Evolutionary conservation across 148 eudicot genomes (phyloP).

Genomic region (Suaeda aralocaspica): DNA sequence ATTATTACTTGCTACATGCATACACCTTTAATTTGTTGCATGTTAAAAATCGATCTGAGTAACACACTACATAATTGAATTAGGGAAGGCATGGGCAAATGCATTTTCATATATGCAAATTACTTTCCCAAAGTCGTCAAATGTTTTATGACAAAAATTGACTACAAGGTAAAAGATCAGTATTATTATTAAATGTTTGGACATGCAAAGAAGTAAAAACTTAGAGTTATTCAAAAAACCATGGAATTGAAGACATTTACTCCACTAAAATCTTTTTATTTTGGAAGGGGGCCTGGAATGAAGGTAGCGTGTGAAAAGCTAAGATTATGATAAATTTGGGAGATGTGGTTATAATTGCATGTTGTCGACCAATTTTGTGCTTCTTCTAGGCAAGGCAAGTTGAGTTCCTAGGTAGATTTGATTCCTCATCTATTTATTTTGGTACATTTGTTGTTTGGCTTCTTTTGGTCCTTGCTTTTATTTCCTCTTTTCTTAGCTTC

Average conservation of each 20-base stretch:
- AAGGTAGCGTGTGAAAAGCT: constrained; percentile 19
- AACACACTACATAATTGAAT: no score
- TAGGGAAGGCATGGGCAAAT: no score
- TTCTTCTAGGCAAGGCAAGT: constrained; percentile 20
- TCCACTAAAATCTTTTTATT: no score
- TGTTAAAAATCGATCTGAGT: no score
- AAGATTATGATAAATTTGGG: neutral
- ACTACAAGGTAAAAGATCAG: neutral
- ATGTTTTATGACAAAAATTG: neutral
- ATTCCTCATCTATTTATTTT: constrained; percentile 19
- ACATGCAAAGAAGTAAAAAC: constrained; percentile 10
- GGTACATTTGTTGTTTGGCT: constrained; percentile 3
- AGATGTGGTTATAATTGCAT: neutral
- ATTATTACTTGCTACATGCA: no score
- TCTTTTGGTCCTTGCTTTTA: neutral
- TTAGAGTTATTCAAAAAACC: neutral
- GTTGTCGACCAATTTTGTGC: constrained; percentile 15
- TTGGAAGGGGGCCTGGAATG: neutral
- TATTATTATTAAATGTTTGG: neutral
- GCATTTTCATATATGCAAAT: neutral
- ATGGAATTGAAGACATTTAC: neutral
- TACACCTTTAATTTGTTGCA: no score
- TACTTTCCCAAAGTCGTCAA: neutral
- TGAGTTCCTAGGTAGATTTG: constrained; percentile 23
- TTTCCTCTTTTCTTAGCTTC: no score